Percentiles rank a stretch among this genome's conserved stretches.
phyloP scores from a whole-genome alignment of 495 filamentous ascomycete genomes.

The Penicillium subrubescens region DNA sequence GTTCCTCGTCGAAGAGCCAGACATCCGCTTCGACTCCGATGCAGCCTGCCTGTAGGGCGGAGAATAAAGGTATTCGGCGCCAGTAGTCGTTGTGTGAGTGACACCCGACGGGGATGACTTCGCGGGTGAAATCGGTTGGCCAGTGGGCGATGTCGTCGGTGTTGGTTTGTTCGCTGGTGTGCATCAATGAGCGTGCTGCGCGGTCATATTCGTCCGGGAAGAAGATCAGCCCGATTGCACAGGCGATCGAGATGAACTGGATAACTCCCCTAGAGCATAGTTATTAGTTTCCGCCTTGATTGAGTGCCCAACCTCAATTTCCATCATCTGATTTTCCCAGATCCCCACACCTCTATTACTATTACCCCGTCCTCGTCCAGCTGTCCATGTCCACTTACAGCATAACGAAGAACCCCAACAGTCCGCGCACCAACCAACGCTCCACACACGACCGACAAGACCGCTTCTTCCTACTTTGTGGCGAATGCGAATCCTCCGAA shows the following conservation, averaged over 20 bases:
- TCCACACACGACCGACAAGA: conserved; percentile 15
- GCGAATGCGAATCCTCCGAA: conserved; percentile 8
- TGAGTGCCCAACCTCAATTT: background rate
- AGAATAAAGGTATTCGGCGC: conserved; percentile 71
- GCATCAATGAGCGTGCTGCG: conserved; percentile 47
- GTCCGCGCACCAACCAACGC: conserved; percentile 22
- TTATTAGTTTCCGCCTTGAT: background rate
- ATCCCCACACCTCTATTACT: background rate
- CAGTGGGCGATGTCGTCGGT: conserved; percentile 57
- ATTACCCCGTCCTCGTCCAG: background rate
- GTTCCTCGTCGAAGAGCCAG: conserved; percentile 73
- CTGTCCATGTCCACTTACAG: conserved; percentile 31
- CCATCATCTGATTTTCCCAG: background rate
- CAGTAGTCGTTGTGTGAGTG: conserved; percentile 90
- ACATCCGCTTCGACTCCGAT: conserved; percentile 82
- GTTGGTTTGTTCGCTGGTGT: conserved; percentile 47
- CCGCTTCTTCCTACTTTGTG: conserved; percentile 3
- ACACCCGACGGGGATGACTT: conserved; percentile 67
- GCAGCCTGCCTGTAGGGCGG: conserved; percentile 66
- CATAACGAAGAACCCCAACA: conserved; percentile 40
- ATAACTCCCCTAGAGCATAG: conserved; percentile 41
- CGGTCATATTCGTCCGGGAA: conserved; percentile 60
- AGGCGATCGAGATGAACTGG: conserved; percentile 53
- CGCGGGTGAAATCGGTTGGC: conserved; percentile 75
- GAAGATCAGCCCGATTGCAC: conserved; percentile 52